Percentiles rank a stretch among this genome's conserved stretches.
Evolutionary conservation across 1,139 yeast genomes (phyloP).

Genomic region (Suhomyces choctaworum): DNA sequence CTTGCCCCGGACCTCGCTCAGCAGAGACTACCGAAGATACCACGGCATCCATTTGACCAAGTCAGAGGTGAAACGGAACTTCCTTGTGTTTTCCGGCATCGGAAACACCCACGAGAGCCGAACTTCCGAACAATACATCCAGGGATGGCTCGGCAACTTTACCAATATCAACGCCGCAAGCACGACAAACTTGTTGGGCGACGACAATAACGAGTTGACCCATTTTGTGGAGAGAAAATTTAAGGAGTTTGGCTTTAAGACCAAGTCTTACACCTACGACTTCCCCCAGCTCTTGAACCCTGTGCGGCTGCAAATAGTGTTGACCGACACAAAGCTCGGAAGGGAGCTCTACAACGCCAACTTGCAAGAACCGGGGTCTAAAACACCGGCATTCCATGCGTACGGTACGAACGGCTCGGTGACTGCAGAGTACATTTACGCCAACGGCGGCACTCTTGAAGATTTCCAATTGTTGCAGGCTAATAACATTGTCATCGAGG

Average conservation of each 20-base stretch:
- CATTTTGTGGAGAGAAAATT: conserved; percentile 29
- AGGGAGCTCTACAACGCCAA: conserved; percentile 28
- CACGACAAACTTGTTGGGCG: conserved; percentile 27
- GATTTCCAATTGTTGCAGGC: conserved; percentile 30
- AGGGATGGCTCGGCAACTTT: conserved; percentile 24
- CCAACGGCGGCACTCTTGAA: conserved; percentile 30
- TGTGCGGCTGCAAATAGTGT: conserved; percentile 21
- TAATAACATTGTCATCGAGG: conserved; percentile 22
- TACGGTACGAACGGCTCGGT: conserved; percentile 33
- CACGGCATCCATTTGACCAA: conserved; percentile 65
- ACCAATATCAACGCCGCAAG: conserved; percentile 16
- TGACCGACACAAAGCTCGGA: conserved; percentile 25
- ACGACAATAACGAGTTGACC: conserved; percentile 30
- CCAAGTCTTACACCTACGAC: conserved; percentile 22
- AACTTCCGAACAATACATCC: conserved; percentile 32
- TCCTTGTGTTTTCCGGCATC: conserved; percentile 24
- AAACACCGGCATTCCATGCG: conserved; percentile 41
- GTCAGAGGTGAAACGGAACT: conserved; percentile 60
- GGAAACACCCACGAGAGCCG: conserved; percentile 26
- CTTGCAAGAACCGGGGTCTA: conserved; percentile 27
- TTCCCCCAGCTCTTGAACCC: conserved; percentile 28
- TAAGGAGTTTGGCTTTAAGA: conserved; percentile 29
- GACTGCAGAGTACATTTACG: conserved; percentile 30
- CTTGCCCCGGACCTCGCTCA: conserved; percentile 81
- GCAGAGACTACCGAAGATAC: conserved; percentile 77